Evolutionary conservation across 108 stramenopile species (phyloP).

Genomic region (Nitzschia sp.): DNA sequence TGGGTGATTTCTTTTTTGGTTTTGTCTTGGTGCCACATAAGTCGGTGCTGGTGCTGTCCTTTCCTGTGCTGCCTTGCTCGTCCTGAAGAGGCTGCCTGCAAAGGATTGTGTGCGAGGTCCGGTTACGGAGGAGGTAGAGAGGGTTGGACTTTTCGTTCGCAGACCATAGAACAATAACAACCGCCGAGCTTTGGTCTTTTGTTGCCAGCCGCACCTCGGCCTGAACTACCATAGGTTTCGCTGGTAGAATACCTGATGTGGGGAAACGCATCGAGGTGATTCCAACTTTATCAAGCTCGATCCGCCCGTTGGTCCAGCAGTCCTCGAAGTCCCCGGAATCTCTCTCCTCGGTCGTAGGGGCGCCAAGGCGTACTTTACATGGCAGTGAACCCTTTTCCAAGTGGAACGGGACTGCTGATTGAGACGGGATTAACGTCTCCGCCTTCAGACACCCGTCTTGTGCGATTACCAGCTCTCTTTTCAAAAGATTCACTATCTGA

Average conservation of each 20-base stretch:
- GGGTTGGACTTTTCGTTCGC: slow-evolving; percentile 72
- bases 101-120: slow-evolving; percentile 55
- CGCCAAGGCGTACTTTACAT: slow-evolving; percentile 53
- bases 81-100: slow-evolving; percentile 64
- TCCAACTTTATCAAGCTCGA: slow-evolving; percentile 71
- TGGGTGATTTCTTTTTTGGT: slow-evolving; percentile 4
- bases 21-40: slow-evolving; percentile 1
- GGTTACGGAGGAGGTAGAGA: slow-evolving; percentile 65
- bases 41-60: neutral
- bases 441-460: slow-evolving; percentile 62
- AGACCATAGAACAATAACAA: slow-evolving; percentile 71
- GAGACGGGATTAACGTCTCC: slow-evolving; percentile 51
- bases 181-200: slow-evolving; percentile 71
- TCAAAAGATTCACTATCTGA: slow-evolving; percentile 73
- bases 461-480: slow-evolving; percentile 52
- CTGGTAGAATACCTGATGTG: slow-evolving; percentile 19
- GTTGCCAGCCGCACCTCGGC: slow-evolving; percentile 77
- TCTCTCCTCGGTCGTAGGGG: slow-evolving; percentile 33
- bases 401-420: slow-evolving; percentile 63
- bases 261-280: slow-evolving; percentile 75
- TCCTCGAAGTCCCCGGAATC: slow-evolving; percentile 29
- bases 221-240: slow-evolving; percentile 62
- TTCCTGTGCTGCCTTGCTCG: slow-evolving; percentile 5
- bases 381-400: slow-evolving; percentile 56
- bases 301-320: slow-evolving; percentile 67